Base-by-base conservation (phyloP, 441 rosid genomes). In the Heliophila coronopifolia region DNA sequence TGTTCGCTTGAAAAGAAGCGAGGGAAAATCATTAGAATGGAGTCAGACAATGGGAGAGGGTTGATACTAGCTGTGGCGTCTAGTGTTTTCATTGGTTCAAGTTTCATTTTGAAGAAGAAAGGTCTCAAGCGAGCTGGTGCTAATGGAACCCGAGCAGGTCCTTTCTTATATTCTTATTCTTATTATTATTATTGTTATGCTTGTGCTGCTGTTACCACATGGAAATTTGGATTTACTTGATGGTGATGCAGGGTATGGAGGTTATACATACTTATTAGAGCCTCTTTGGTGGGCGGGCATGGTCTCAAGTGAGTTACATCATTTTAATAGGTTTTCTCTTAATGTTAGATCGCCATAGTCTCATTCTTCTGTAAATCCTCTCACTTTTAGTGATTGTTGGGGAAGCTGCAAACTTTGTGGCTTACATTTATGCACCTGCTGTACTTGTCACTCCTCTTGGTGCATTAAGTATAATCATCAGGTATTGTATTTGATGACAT, bases 81-180 rank as follows among this genome's bases (percentile, higher is more conserved):
- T 3, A 78, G 85, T 36, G 68, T 69, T 2, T 81, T 81, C 62
- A 72, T 78, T 1, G 89, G 89, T 9, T 66, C 81, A 9, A 81
- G 89, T 66, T 79, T 81, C 73, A 81, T 78, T 43, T 52, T 81
- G 71, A 81, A 79, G 83, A 81, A 81, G 81, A 77, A 78, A 73
- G 85, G 89, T 12, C 79, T 81, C 44, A 78, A 77, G 59, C 83
- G 79, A 12, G 90, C 86, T 38, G 83, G 73, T 16, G 74, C 76
- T 13, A 41, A 62, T 8, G 90, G 90, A 45, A 59, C 73, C 42
- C 81, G 80, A 10, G 90, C 86, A 52, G 90, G 89, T 81, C 24
- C 23, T 50, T 28, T n/a, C 1, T 2, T 9, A 0, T 17, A 26
- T 27, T 30, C 18, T 14, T 23, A 1, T 25, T 5, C 9, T 39